Conservation (phyloP, 352 stramenopile species). For the Pythium plurisporium region DNA sequence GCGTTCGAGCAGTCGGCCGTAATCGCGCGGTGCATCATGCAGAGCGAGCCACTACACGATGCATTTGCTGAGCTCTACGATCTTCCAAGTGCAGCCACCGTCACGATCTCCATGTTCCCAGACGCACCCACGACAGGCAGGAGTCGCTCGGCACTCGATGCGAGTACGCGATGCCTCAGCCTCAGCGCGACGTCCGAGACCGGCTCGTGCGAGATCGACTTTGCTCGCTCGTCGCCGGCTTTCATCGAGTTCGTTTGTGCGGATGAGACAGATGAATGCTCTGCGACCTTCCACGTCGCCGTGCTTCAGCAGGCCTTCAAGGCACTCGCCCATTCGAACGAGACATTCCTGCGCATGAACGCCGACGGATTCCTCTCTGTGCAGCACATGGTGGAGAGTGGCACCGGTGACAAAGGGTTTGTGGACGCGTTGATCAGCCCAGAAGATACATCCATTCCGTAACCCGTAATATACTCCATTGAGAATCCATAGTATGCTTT, state of each 20-base stretch:
- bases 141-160: background rate
- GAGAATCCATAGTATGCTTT: background rate
- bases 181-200: slow-evolving; percentile 69
- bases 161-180: slow-evolving; percentile 27
- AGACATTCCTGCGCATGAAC: slow-evolving; percentile 84
- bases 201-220: slow-evolving; percentile 78
- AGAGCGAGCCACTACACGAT: slow-evolving; percentile 75
- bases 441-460: slow-evolving; percentile 39
- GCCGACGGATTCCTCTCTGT: slow-evolving; percentile 73
- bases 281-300: slow-evolving; percentile 71
- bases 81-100: slow-evolving; percentile 70
- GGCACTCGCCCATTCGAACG: slow-evolving; percentile 64
- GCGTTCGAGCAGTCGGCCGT: slow-evolving; percentile 73
- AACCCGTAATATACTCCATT: background rate
- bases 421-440: slow-evolving; percentile 77
- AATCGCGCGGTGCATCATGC: slow-evolving; percentile 76
- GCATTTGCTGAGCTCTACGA: slow-evolving; percentile 82
- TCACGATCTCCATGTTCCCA: slow-evolving; percentile 69
- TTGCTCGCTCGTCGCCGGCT: slow-evolving; percentile 56
- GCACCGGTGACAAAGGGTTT: slow-evolving; percentile 71
- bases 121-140: slow-evolving; percentile 3
- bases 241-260: slow-evolving; percentile 82
- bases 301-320: slow-evolving; percentile 83
- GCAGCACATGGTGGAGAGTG: slow-evolving; percentile 31
- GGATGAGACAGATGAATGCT: slow-evolving; percentile 21